Percentiles rank a stretch among this genome's conserved stretches.
phyloP scores from a whole-genome alignment of 1,139 yeast species.

The Suhomyces bolitotheri region DNA sequence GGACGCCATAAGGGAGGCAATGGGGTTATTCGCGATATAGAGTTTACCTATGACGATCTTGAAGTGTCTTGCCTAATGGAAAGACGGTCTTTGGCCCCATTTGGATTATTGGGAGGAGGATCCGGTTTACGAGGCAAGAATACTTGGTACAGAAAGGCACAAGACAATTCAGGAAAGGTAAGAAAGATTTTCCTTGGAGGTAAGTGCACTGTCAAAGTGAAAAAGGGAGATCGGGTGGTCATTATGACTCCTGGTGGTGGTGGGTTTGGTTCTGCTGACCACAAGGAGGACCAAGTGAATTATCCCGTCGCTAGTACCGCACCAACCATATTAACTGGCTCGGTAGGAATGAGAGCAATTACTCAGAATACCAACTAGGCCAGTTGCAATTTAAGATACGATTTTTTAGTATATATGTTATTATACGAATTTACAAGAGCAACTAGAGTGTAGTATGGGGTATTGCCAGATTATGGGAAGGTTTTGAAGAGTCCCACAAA shows the following conservation, averaged over 20 bases:
- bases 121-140: slow-evolving; percentile 44
- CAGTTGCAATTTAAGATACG: no score
- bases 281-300: slow-evolving; percentile 13
- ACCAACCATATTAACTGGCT: slow-evolving; percentile 34
- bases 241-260: slow-evolving; percentile 53
- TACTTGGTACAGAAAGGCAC: slow-evolving; percentile 34
- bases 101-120: slow-evolving; percentile 46
- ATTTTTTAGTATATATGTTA: no score
- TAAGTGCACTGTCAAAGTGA: slow-evolving; percentile 40
- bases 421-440: no score
- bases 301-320: slow-evolving; percentile 29
- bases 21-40: slow-evolving; percentile 49
- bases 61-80: slow-evolving; percentile 50
- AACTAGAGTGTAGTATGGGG: no score
- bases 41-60: slow-evolving; percentile 39
- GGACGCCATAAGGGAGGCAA: slow-evolving; percentile 47
- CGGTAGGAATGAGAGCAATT: slow-evolving; percentile 35
- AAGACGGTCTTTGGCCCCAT: slow-evolving; percentile 46
- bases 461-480: no score
- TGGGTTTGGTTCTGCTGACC: slow-evolving; percentile 36
- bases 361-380: slow-evolving; percentile 37
- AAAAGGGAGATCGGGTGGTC: slow-evolving; percentile 43
- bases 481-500: no score
- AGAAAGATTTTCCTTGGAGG: slow-evolving; percentile 41
- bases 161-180: slow-evolving; percentile 23